Percentiles rank a stretch among this genome's conserved stretches.
These are phyloP conservation scores for Nectriaceae sp. DNA, from an alignment of 2,329 filamentous ascomycete species.

Conservation along the genomic window DNA sequence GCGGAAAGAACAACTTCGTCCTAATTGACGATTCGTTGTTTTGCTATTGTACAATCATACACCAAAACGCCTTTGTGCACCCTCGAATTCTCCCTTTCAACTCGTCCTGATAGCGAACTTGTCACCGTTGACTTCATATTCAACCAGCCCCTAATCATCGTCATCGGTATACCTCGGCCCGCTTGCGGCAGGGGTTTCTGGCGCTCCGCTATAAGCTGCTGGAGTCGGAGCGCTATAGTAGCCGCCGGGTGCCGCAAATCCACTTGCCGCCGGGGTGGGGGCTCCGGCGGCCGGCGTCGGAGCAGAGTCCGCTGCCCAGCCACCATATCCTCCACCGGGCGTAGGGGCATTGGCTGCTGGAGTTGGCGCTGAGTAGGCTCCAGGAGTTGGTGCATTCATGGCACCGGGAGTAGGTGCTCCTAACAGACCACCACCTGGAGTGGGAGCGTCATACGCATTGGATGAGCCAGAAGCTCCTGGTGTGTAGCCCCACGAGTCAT, in stretches of 20 bases:
- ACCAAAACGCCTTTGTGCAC: conserved; percentile 14
- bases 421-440: conserved; percentile 60
- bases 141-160: conserved; percentile 13
- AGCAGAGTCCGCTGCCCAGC: conserved; percentile 63
- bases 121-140: neutral
- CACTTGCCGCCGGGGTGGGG: conserved; percentile 66
- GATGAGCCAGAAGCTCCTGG: conserved; percentile 47
- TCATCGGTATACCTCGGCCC: conserved; percentile 57
- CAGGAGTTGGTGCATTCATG: conserved; percentile 71
- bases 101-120: neutral
- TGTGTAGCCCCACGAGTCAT: conserved; percentile 63
- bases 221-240: conserved; percentile 66
- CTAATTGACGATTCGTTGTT: neutral
- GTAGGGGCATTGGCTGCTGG: conserved; percentile 68
- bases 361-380: conserved; percentile 65
- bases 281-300: conserved; percentile 67
- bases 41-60: neutral
- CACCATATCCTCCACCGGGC: conserved; percentile 63
- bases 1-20: no score
- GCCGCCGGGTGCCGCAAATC: conserved; percentile 43
- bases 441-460: conserved; percentile 68
- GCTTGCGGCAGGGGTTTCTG: conserved; percentile 64
- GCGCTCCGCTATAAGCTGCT: conserved; percentile 56
- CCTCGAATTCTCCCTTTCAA: neutral
- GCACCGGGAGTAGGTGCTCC: conserved; percentile 64